Base-by-base conservation (phyloP, 495 filamentous ascomycete genomes). In the Penicillium mononematosum region DNA sequence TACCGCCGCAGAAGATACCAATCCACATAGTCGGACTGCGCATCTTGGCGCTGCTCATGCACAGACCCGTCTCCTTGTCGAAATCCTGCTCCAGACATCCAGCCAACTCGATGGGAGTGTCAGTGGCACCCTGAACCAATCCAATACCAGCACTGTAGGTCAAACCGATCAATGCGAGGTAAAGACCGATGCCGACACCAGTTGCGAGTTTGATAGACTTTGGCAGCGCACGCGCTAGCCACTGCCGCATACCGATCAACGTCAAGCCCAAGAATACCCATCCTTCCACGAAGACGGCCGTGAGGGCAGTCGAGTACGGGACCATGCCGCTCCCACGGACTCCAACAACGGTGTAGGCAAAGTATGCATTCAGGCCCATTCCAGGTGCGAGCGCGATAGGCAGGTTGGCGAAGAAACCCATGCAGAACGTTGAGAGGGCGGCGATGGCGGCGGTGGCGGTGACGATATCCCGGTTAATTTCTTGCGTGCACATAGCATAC, bases 331-430 rank as follows among this genome's bases (percentile, higher is more conserved):
- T 68, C 4, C 89, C 89, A 62, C 92, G 84, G 44, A 73, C 79
- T 17, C 89, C 89, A 41, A 93, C 89, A 41, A 93, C 89, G 27
- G 88, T 89, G 66, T 88, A 93, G 11, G 89, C 81, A 55, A 93
- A 92, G 67, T 92, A 92, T 3, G 89, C 89, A 64, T 93, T 93
- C 53, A 93, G 59, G 16, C 89, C 90, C 88, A 92, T 90, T 29
- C 89, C 89, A 12, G 90, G 89, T 5, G 88, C 90, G 48, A 92
- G 74, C 6, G 84, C 85, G 46, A 93, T 86, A 3, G 89, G 89
- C 59, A 82, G 61, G 48, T 87, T 88, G 46, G 88, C 83, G 53
- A 88, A 83, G 0, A 92, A 70, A 8, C 89, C 89, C 83, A 92
- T 88, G 69, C 80, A 84, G 69, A 92, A 90, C 12, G 78, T 85